Base-by-base conservation (phyloP, 73 alveolate genomes). In the Stentor roeselii region DNA sequence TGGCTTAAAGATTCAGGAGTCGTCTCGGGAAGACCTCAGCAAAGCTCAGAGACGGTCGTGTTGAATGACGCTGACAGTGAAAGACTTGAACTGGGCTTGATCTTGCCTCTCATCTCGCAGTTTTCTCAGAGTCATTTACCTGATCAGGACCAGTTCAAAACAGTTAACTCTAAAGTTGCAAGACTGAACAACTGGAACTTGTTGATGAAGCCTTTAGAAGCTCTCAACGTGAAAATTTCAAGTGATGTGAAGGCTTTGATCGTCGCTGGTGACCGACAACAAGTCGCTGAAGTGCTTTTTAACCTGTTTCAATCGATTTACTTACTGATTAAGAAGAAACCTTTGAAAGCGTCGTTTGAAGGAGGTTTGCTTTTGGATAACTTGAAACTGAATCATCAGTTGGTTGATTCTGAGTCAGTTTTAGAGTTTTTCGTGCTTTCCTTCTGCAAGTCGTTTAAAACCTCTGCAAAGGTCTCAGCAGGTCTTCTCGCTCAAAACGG, bases 381-480 rank as follows among this genome's bases (percentile, higher is more conserved):
- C 30, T 15, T 39, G 39, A 67, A 76, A 37, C 36, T 76, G 36
- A 40, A 89, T 39, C 74, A 80, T 39, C 86, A 83, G 37, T 91
- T 92, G 2, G 42, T 50, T 3, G 91, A 91, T 30, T 75, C 91
- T 3, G 91, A 88, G 11, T 60, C 86, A 36, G 74, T 89, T 34
- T 76, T 91, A n/a, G 96, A 91, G 67, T 59, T 91, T 31, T 77
- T 91, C 36, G 74, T 91, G 31, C 83, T 88, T 59, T 84, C 94
- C 11, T 80, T 88, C 3, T 91, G 96, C 78, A 75, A 88, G 59
- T 67, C 86, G 21, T 86, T 91, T 59, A 37, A 75, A 37, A 36
- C 88, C 90, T 88, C 91, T 59, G 91, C 94, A 4, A 91, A 89
- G 78, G 86, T 87, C 60, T 86, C 93, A 2, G 96, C 96, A 0